phyloP scores from a whole-genome alignment of 768 basidiomycete genomes.

The Amanita brunnescens region DNA sequence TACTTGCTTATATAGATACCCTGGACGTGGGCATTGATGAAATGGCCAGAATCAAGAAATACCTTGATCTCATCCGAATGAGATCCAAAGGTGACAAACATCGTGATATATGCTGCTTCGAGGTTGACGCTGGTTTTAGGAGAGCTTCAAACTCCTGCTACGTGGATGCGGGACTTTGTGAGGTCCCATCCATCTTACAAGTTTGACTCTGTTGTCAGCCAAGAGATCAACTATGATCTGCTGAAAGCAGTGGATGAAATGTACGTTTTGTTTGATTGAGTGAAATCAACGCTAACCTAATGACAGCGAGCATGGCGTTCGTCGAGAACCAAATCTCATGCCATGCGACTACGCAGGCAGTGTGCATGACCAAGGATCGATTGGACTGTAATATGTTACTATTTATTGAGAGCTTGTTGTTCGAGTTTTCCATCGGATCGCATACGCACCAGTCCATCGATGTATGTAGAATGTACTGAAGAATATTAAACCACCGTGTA shows the following conservation, averaged over 20 bases:
- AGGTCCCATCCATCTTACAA: slow-evolving; percentile 87
- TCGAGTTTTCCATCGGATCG: not conserved
- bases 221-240: slow-evolving; percentile 92
- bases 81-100: slow-evolving; percentile 61
- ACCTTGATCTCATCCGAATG: slow-evolving; percentile 69
- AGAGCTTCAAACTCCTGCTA: slow-evolving; percentile 74
- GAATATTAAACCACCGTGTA: too few species aligned
- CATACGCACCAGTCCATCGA: too few species aligned
- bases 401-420: not conserved
- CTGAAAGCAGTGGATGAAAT: slow-evolving; percentile 85
- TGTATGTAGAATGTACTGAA: too few species aligned
- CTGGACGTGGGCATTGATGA: slow-evolving; percentile 65
- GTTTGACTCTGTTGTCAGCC: slow-evolving; percentile 83
- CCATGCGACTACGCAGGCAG: slow-evolving; percentile 50
- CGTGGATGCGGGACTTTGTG: slow-evolving; percentile 92
- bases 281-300: not conserved
- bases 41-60: slow-evolving; percentile 56
- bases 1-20: slow-evolving; percentile 79
- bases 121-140: slow-evolving; percentile 33
- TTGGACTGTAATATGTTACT: slow-evolving; percentile 24
- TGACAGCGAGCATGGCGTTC: slow-evolving; percentile 60
- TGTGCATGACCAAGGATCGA: slow-evolving; percentile 35
- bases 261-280: slow-evolving; percentile 42
- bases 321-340: slow-evolving; percentile 51
- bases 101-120: not conserved